Conservation (phyloP, 208 protist species). For the Crithidia brevicula region DNA sequence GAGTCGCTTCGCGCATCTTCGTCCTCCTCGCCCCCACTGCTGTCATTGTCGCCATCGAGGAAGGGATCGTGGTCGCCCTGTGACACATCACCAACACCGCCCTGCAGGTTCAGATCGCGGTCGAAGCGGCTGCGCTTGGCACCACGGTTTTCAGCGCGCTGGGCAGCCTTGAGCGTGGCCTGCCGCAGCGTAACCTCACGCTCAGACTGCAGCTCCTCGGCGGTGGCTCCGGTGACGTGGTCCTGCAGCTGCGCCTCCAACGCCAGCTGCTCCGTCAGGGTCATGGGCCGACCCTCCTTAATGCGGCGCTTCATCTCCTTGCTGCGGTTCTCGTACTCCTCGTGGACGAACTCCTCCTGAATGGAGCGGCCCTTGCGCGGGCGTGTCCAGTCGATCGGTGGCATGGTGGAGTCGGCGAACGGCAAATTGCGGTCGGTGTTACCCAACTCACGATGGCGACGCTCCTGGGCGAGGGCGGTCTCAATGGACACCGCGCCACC, state of each 20-base stretch:
- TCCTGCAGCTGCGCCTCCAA: constrained; percentile 72
- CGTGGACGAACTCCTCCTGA: constrained; percentile 77
- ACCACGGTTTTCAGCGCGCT: constrained; percentile 29
- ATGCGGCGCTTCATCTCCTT: constrained; percentile 71
- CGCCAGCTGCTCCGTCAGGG: constrained; percentile 81
- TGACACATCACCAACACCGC: background rate
- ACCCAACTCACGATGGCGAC: constrained; percentile 41
- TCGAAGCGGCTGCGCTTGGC: constrained; percentile 29
- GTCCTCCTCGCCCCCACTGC: background rate
- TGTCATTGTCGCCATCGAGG: background rate
- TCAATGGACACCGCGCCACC: constrained; percentile 72
- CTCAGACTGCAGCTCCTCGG: constrained; percentile 60
- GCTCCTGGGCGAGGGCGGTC: constrained; percentile 70
- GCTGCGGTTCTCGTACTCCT: constrained; percentile 74
- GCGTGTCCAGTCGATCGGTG: constrained; percentile 72
- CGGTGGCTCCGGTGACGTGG: constrained; percentile 49
- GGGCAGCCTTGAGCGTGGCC: constrained; percentile 35
- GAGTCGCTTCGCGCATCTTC: constrained; percentile 25
- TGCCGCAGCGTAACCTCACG: constrained; percentile 54
- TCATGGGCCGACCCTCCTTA: constrained; percentile 79
- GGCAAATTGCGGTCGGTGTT: constrained; percentile 53
- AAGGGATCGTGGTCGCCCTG: constrained; percentile 19
- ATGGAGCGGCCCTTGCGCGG: constrained; percentile 47
- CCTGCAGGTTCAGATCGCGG: constrained; percentile 25
- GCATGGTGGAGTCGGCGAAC: constrained; percentile 50